A percentile compares a stretch with the other conserved stretches of the same genome.
Evolutionary conservation across 2,329 filamentous ascomycete genomes (phyloP).

Genomic region (Aspergillus pseudonomiae): DNA sequence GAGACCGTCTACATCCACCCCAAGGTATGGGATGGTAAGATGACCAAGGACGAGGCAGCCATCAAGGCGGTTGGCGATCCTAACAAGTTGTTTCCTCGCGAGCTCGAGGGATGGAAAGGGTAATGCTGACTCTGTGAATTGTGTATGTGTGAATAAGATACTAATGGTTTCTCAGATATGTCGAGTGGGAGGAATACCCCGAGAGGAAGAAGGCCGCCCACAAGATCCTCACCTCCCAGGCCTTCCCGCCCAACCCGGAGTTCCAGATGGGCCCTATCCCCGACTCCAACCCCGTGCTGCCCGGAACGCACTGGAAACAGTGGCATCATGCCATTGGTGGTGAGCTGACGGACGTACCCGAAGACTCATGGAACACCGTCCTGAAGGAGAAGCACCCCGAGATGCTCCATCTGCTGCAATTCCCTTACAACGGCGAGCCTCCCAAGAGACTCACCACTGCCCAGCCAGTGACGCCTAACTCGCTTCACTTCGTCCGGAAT

Average conservation of each 20-base stretch:
- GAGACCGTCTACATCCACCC: constrained; percentile 36
- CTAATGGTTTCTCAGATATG: constrained; percentile 48
- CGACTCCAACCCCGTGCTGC: constrained; percentile 60
- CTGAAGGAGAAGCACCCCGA: constrained; percentile 61
- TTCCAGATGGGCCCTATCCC: constrained; percentile 61
- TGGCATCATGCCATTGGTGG: constrained; percentile 60
- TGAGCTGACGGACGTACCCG: constrained; percentile 52
- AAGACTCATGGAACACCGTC: constrained; percentile 62
- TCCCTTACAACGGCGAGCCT: constrained; percentile 67
- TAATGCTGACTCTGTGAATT: constrained; percentile 15
- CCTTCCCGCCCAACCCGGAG: constrained; percentile 55
- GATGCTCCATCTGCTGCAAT: constrained; percentile 65
- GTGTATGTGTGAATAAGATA: neutral
- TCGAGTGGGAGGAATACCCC: constrained; percentile 72
- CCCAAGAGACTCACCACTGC: constrained; percentile 61
- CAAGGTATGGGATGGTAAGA: constrained; percentile 24
- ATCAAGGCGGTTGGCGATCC: constrained; percentile 47
- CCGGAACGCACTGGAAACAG: constrained; percentile 60
- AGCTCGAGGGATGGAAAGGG: constrained; percentile 53
- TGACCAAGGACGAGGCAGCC: constrained; percentile 46
- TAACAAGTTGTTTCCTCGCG: constrained; percentile 45
- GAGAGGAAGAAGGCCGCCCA: constrained; percentile 66
- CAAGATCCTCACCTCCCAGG: constrained; percentile 57
- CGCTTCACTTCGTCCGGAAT: constrained; percentile 69
- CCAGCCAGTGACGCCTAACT: constrained; percentile 62